These are phyloP conservation scores for Gypsophila paniculata DNA, from an alignment of 179 eudicot genomes.

Conservation along the genomic window DNA sequence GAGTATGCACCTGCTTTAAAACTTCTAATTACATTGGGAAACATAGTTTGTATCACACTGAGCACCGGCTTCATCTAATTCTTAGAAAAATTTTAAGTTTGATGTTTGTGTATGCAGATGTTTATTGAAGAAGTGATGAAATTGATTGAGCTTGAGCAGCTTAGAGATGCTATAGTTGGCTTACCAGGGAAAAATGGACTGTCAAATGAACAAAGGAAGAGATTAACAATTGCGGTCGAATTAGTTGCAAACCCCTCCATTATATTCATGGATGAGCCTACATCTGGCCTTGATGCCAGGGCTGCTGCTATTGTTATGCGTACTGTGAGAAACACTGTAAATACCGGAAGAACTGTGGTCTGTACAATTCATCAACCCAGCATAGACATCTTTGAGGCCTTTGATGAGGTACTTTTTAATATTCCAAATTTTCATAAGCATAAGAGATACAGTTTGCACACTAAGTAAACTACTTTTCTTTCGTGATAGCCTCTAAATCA, in stretches of 20 bases:
- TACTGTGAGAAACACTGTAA: constrained; percentile 59
- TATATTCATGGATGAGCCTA: constrained; percentile 81
- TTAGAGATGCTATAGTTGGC: constrained; percentile 58
- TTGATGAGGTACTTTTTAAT: constrained; percentile 51
- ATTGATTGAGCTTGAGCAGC: constrained; percentile 52
- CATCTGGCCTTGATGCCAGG: constrained; percentile 84
- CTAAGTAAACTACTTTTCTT: background rate
- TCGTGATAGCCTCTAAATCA: too few relatives aligned
- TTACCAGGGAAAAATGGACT: constrained; percentile 65
- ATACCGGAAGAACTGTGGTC: constrained; percentile 77
- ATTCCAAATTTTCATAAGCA: background rate
- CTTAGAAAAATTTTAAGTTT: background rate
- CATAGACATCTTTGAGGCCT: constrained; percentile 72
- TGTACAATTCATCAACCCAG: constrained; percentile 89
- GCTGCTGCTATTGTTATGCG: constrained; percentile 88
- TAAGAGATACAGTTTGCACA: background rate
- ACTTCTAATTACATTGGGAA: background rate
- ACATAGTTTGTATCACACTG: background rate
- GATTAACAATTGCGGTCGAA: constrained; percentile 74
- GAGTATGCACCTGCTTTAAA: background rate
- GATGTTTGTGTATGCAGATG: constrained; percentile 29
- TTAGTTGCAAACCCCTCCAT: constrained; percentile 77
- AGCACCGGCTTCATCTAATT: background rate
- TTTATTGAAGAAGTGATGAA: constrained; percentile 75
- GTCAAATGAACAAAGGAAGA: constrained; percentile 68